Conservation (phyloP, 169 alveolate species). For the Condylostoma magnum region DNA sequence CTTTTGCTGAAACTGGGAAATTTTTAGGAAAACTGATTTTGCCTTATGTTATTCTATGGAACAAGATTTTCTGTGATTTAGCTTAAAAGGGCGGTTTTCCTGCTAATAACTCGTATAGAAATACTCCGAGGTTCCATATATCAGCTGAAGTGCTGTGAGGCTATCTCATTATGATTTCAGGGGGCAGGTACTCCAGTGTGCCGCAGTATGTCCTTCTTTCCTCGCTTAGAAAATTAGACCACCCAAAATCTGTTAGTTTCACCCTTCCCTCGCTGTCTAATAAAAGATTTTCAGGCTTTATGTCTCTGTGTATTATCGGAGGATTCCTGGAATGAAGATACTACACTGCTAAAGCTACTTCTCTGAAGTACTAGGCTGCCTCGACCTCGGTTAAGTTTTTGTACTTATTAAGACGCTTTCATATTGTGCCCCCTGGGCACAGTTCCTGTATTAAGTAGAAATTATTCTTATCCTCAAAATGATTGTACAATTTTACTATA, state of each 20-base stretch:
- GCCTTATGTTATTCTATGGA: not conserved
- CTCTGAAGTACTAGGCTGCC: slow-evolving; percentile 29
- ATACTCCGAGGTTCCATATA: slow-evolving; percentile 89
- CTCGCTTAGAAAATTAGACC: slow-evolving; percentile 40
- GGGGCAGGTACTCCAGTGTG: slow-evolving; percentile 90
- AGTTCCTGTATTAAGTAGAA: slow-evolving; percentile 63
- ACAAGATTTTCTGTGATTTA: not conserved
- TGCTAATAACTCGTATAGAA: slow-evolving; percentile 84
- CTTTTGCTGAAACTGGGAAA: slow-evolving; percentile 7
- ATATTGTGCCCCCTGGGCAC: slow-evolving; percentile 1
- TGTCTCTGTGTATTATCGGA: slow-evolving; percentile 64
- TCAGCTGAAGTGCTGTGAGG: slow-evolving; percentile 85
- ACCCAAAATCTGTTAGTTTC: slow-evolving; percentile 62
- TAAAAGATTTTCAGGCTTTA: slow-evolving; percentile 63
- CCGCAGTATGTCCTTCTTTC: slow-evolving; percentile 85
- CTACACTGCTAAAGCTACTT: slow-evolving; percentile 29
- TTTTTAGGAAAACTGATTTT: slow-evolving; percentile 15
- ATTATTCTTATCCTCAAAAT: slow-evolving; percentile 85
- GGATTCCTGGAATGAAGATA: slow-evolving; percentile 26
- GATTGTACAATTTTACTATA: slow-evolving; percentile 78
- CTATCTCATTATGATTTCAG: slow-evolving; percentile 84
- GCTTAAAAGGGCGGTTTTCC: slow-evolving; percentile 89
- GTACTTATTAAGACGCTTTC: not conserved
- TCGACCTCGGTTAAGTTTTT: not conserved
- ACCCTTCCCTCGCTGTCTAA: slow-evolving; percentile 51